Base-by-base conservation (phyloP, 495 filamentous ascomycete genomes). In the Talaromyces borbonicus region DNA sequence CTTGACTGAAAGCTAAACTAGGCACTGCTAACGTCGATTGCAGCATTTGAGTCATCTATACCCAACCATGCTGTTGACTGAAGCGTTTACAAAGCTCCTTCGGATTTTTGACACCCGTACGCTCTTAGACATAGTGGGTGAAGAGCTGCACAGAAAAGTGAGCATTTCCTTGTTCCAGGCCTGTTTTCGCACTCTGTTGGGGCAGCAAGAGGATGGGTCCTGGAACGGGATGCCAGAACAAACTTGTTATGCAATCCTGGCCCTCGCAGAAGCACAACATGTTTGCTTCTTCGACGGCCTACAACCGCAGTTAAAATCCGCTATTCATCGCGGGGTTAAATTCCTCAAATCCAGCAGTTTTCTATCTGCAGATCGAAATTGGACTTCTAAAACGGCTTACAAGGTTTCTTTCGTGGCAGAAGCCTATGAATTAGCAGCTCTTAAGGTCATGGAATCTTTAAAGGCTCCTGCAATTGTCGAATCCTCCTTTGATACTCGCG, bases 181-280 rank as follows among this genome's bases (percentile, higher is more conserved):
- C n/a, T n/a, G n/a, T n/a, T n/a, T 39, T 6, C 4, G 14, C 15
- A 39, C 36, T 18, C 4, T 39, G 5, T 3, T 3, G 5, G 14
- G 12, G 4, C 36, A 39, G 14, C 3, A 2, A 11, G 5, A 18
- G 3, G 36, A 39, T 3, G 36, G 36, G 3, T 39, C 36, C 5
- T 39, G 36, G 36, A 4, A 51, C 2, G 26, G 2, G 2, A 30
- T 19, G 7, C 39, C 22, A 23, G 55, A 57, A 24, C 36, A 9
- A 18, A 57, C 47, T 6, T 46, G 53, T 4, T 57, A 57, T 41
- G 53, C 43, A 1, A 15, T 57, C 0, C 22, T 56, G 22, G 47
- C 49, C n/a, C 24, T 39, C 2, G 14, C n/a, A n/a, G n/a, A n/a
- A n/a, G n/a, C n/a, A n/a, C n/a, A n/a, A n/a, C n/a, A n/a, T n/a